Base-by-base conservation (phyloP, 2,329 filamentous ascomycete species). In the Aspergillus latus region DNA sequence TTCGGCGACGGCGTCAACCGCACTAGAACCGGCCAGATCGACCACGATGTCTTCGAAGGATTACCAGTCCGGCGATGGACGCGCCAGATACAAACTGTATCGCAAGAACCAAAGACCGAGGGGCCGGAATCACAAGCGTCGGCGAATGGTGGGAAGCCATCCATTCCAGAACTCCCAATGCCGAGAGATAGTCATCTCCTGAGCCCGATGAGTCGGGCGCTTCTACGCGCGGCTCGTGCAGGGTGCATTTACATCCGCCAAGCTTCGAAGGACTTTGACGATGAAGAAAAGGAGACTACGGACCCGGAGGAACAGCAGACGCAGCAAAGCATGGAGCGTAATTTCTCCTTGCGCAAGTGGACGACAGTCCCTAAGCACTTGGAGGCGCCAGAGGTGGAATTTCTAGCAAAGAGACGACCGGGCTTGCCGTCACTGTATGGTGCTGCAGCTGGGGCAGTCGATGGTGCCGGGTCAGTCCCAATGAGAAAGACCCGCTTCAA, bases 11-110 rank as follows among this genome's bases (percentile, higher is more conserved):
- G 60, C 43, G 60, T 70, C 45, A 71, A 72, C 52, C 71, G 76
- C 46, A 73, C 69, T 49, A 70, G 76, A 62, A 72, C 70, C 30
- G 74, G 74, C 43, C 81, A 84, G 62, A 77, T 81, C 52, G 86
- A 89, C 62, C 84, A 87, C 69, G 87, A 88, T 77, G 79, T 86
- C 49, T 81, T 84, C 49, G 79, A 84, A 81, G 90, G 92, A 58
- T 82, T 97, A 9, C 93, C 93, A 11, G 88, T 97, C 56, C 88
- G 92, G 68, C 91, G 96, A 82, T 97, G 92, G 88, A 86, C 89
- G 54, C 86, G 89, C 61, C 85, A 88, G 57, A 80, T 79, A 74
- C 82, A 90, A 55, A 87, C 78, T 42, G 78, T 93, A 68, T 85
- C 85, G 62, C 87, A 90, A 51, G 84, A 84, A 10, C 78, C 82